Evolutionary conservation across 805 yeast species (phyloP).

Genomic region (Komagataella populi): DNA sequence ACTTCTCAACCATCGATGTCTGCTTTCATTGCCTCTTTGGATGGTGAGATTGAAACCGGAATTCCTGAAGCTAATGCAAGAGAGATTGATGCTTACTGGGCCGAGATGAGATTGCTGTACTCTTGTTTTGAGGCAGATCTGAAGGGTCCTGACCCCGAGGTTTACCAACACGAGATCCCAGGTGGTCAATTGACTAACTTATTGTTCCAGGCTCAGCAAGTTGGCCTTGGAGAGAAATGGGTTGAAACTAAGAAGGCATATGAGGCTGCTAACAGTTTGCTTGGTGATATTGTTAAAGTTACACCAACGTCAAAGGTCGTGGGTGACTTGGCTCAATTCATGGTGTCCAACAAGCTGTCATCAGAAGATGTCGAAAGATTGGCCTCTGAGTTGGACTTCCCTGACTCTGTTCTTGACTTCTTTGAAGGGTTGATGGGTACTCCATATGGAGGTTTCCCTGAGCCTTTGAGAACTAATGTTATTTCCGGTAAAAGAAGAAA

Average conservation of each 20-base stretch:
- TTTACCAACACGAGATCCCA: slow-evolving; percentile 95
- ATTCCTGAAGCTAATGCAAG: slow-evolving; percentile 55
- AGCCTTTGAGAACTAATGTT: slow-evolving; percentile 88
- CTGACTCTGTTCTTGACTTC: slow-evolving; percentile 95
- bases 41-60: slow-evolving; percentile 72
- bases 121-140: slow-evolving; percentile 96
- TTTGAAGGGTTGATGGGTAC: slow-evolving; percentile 99
- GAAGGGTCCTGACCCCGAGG: slow-evolving; percentile 99
- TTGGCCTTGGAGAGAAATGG: slow-evolving; percentile 97
- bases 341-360: slow-evolving; percentile 89
- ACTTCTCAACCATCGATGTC: slow-evolving; percentile 96
- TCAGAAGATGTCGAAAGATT: slow-evolving; percentile 77
- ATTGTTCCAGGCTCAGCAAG: slow-evolving; percentile 97
- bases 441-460: slow-evolving; percentile 99
- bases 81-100: slow-evolving; percentile 93
- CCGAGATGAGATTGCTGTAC: slow-evolving; percentile 93
- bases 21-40: slow-evolving; percentile 85
- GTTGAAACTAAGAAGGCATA: slow-evolving; percentile 89
- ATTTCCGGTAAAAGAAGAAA: slow-evolving; percentile 88
- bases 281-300: slow-evolving; percentile 96
- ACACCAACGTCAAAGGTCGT: slow-evolving; percentile 99
- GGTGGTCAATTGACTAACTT: slow-evolving; percentile 99
- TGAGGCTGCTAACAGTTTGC: slow-evolving; percentile 75
- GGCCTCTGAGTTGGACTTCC: slow-evolving; percentile 92
- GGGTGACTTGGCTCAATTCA: slow-evolving; percentile 98